Base-by-base conservation (phyloP, 164 flowering plant species). In the Tinospora cordifolia region DNA sequence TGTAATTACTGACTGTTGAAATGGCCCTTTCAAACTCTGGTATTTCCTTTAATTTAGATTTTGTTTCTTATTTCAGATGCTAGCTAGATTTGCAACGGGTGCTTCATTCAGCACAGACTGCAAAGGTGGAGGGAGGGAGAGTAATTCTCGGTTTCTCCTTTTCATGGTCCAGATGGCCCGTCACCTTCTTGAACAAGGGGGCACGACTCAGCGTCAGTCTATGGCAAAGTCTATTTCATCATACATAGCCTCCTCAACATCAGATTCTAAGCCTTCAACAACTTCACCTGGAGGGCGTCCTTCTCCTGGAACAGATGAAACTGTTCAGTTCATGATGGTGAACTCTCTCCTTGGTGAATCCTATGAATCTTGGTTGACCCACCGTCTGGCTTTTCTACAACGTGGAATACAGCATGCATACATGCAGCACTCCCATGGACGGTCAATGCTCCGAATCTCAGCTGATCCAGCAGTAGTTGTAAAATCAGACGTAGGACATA, bases 251-350 rank as follows among this genome's bases (percentile, higher is more conserved):
- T 75, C 88, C 54, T 67, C 93, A 12, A 10, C 84, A 11, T 21
- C 82, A 51, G 93, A 88, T 46, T 71, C 88, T 41, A 82, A 82
- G 70, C 69, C 86, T 17, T 67, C 87, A 3, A 65, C 87, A 3
- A 65, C 84, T 54, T 78, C 87, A 34, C 36, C 85, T 54, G 84
- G 79, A 34, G 25, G 75, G 12, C 87, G 83, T 14, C 63, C 89
- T 24, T 78, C 88, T 2, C 41, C 49, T 10, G 90, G 85, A 49
- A 81, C 89, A 4, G 99, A 92, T 65, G 98, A 95, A 73, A 89
- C 92, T 25, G 92, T 95, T 59, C 99, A 95, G 74, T 92, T 89
- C 79, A 95, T 95, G 99, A 92, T 95, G 99, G 97, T 92, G 25
- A 89, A 84, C 69, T 95, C 99, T 10, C 88, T 95, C 49, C 88